Evolutionary conservation across 352 stramenopile species (phyloP), one percentile per base, ranked within the genome.

Genomic region (Phytopythium chamaehyphon): DNA sequence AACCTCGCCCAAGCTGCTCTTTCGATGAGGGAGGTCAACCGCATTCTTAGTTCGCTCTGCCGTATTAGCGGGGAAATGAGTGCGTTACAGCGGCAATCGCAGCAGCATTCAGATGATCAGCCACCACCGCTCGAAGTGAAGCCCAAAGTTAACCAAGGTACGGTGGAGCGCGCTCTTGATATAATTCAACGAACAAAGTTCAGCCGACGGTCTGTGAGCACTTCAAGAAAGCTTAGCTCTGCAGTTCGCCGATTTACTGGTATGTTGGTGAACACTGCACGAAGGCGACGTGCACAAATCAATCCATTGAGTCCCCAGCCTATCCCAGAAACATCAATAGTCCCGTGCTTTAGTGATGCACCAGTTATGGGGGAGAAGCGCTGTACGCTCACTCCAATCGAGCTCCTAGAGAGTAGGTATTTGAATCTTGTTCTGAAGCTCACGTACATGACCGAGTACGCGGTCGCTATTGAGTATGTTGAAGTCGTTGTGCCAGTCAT

Each of bases 391-490:
- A 7, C 40, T 4, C 40, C 11, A 24, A 12, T 47, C 6, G 21
- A 47, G 11, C 19, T 45, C 6, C 54, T 56, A 6, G 46, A 61
- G 26, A 51, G 51, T 1, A 42, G 55, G 16, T 65, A 62, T 36
- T 47, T 61, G 19, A 42, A 33, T n/a, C 38, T 48, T 6, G 63
- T 71, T 3, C 55, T 64, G 2, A 62, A 64, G 18, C 36, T 71
- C 47, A 56, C 67, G 40, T 59, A 68, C 4, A 55, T 64, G 44
- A 65, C 56, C 24, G 59, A 71, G 26, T 68, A 68, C 28, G 60
- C 55, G 9, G 59, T 71, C 21, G 54, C 61, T 28, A 59, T 71
- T 36, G 73, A 82, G 49, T 65, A 57, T 38, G 52, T 33, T 11
- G 63, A 71, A 40, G 51, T 65, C 24, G 57, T 64, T 31, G 59